These are phyloP conservation scores for Coleophoma crateriformis DNA, from an alignment of 2,329 filamentous ascomycete species.

Conservation along the genomic window DNA sequence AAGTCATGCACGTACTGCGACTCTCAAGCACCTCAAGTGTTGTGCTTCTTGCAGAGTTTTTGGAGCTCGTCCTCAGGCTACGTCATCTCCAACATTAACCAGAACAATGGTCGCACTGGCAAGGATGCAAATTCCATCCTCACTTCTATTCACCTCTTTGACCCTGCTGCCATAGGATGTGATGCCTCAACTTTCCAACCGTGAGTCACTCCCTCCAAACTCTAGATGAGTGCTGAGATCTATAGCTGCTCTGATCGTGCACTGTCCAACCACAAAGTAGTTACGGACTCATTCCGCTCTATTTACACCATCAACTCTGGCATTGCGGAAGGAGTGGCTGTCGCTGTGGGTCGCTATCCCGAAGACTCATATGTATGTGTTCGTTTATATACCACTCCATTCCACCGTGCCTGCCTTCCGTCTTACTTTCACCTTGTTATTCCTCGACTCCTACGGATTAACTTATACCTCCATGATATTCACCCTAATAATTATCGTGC, in stretches of 20 bases:
- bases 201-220: constrained; percentile 27
- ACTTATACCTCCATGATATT: too few species aligned
- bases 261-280: constrained; percentile 70
- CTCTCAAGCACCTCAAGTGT: constrained; percentile 60
- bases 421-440: too few species aligned
- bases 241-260: constrained; percentile 36
- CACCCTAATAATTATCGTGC: too few species aligned
- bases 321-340: constrained; percentile 51
- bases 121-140: constrained; percentile 70
- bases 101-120: constrained; percentile 55
- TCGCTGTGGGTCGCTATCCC: constrained; percentile 61
- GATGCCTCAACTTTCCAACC: constrained; percentile 73
- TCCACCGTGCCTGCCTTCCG: too few species aligned
- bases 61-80: constrained; percentile 57
- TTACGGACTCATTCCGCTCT: constrained; percentile 69
- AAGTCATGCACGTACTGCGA: constrained; percentile 55
- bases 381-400: too few species aligned
- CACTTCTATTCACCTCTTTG: constrained; percentile 62
- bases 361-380: constrained; percentile 46
- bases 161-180: constrained; percentile 55
- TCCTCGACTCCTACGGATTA: too few species aligned
- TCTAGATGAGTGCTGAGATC: not conserved
- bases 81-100: constrained; percentile 64
- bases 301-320: constrained; percentile 67
- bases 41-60: constrained; percentile 71